Conservation (phyloP, 495 filamentous ascomycete genomes). For the Astrothelium macrocarpum region DNA sequence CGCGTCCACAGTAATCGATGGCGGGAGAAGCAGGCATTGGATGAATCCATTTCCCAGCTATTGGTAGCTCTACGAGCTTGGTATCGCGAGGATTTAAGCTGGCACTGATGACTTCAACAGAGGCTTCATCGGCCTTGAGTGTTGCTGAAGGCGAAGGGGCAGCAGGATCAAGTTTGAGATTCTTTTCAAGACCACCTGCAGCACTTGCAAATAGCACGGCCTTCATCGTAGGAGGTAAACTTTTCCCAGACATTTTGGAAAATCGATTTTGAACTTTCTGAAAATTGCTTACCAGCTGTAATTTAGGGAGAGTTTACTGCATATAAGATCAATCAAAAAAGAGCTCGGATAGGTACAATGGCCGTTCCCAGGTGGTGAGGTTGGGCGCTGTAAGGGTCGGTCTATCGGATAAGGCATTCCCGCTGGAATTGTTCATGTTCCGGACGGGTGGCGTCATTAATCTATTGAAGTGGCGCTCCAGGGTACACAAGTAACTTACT, state of each 20-base stretch:
- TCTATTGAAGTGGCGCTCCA: not conserved
- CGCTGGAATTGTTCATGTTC: not conserved
- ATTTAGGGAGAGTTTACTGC: not conserved
- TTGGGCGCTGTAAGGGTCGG: not conserved
- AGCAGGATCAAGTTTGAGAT: constrained; percentile 18
- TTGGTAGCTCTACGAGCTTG: constrained; percentile 24
- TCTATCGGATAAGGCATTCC: not conserved
- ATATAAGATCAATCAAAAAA: not conserved
- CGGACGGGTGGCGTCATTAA: not conserved
- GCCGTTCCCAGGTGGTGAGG: not conserved
- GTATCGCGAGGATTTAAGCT: constrained; percentile 28
- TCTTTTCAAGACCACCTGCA: constrained; percentile 24
- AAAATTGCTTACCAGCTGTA: constrained; percentile 21
- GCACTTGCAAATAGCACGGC: constrained; percentile 21
- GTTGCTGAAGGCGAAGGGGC: constrained; percentile 13
- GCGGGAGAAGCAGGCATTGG: constrained; percentile 21
- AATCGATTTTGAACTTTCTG: not conserved
- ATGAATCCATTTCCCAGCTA: constrained; percentile 16
- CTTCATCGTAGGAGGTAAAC: constrained; percentile 24
- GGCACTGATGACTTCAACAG: constrained; percentile 26
- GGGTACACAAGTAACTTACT: not conserved
- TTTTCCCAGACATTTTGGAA: constrained; percentile 6
- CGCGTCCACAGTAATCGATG: constrained; percentile 26
- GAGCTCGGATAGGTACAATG: not conserved
- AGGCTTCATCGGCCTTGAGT: constrained; percentile 14